A percentile compares a stretch with the other conserved stretches of the same genome.
phyloP scores from a whole-genome alignment of 345 rosid genomes.

The Populus alba region DNA sequence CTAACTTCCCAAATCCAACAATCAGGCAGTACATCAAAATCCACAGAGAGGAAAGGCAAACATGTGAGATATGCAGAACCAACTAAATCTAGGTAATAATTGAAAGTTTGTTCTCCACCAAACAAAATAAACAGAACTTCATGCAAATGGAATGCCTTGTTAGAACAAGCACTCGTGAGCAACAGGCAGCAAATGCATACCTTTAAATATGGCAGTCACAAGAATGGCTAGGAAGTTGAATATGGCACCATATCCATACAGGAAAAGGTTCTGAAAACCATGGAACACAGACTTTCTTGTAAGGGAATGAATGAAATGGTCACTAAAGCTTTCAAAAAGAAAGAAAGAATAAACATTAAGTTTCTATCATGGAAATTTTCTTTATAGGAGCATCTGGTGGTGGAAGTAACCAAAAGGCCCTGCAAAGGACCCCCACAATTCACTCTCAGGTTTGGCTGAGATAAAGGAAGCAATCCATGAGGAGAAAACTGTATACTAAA shows the following conservation, averaged over 20 bases:
- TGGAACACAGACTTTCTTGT: background rate
- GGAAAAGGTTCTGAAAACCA: slow-evolving; percentile 76
- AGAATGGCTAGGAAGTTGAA: slow-evolving; percentile 87
- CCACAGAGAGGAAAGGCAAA: background rate
- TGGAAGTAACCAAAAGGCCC: background rate
- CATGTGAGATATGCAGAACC: background rate
- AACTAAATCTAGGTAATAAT: background rate
- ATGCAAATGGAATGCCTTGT: background rate
- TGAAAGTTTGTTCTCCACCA: background rate
- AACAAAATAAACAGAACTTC: background rate
- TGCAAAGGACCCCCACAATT: background rate
- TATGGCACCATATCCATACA: slow-evolving; percentile 97
- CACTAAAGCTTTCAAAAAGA: background rate
- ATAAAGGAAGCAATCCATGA: background rate
- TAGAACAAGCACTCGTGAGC: background rate
- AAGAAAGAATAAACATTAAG: background rate
- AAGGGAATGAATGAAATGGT: background rate
- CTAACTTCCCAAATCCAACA: background rate
- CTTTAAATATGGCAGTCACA: slow-evolving; percentile 64
- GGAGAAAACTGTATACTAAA: background rate
- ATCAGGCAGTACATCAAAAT: background rate
- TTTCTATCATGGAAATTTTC: background rate
- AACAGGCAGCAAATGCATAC: slow-evolving; percentile 31
- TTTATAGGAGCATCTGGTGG: background rate
- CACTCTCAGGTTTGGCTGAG: background rate